Conservation (phyloP, 1,284 basidiomycete species). For the Microbotryum silenes-acaulis region DNA sequence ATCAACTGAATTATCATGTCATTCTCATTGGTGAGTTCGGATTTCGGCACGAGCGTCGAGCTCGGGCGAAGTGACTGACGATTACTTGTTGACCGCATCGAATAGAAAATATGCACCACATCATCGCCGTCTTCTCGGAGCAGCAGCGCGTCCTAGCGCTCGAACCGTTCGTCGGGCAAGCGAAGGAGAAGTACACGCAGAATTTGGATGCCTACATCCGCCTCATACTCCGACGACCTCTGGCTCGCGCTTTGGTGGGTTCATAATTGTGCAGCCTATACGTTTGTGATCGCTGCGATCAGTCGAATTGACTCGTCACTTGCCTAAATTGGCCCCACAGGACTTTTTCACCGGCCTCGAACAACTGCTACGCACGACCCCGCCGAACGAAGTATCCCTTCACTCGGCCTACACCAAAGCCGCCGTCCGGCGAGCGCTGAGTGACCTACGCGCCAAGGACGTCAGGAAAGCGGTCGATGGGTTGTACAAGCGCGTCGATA, state of each 20-base stretch:
- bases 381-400: slow-evolving; percentile 67
- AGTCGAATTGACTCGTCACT: too few species aligned
- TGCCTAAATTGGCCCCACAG: slow-evolving; percentile 43
- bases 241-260: slow-evolving; percentile 76
- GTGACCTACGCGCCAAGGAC: slow-evolving; percentile 81
- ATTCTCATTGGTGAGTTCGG: slow-evolving; percentile 75
- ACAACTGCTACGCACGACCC: slow-evolving; percentile 68
- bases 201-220: slow-evolving; percentile 78
- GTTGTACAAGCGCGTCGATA: slow-evolving; percentile 84
- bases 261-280: too few species aligned
- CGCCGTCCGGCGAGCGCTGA: slow-evolving; percentile 71
- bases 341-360: slow-evolving; percentile 93
- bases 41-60: not conserved
- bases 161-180: slow-evolving; percentile 59
- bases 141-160: slow-evolving; percentile 43
- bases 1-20: slow-evolving; percentile 91
- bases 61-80: not conserved
- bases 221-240: slow-evolving; percentile 74
- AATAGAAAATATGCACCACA: slow-evolving; percentile 91
- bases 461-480: slow-evolving; percentile 72
- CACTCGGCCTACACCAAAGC: slow-evolving; percentile 70
- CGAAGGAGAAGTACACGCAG: slow-evolving; percentile 77
- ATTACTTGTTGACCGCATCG: too few species aligned
- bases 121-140: slow-evolving; percentile 50
- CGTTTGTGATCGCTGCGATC: not conserved